These are phyloP conservation scores for Leccinum pellstonianum DNA, from an alignment of 768 basidiomycete species.

Conservation along the genomic window DNA sequence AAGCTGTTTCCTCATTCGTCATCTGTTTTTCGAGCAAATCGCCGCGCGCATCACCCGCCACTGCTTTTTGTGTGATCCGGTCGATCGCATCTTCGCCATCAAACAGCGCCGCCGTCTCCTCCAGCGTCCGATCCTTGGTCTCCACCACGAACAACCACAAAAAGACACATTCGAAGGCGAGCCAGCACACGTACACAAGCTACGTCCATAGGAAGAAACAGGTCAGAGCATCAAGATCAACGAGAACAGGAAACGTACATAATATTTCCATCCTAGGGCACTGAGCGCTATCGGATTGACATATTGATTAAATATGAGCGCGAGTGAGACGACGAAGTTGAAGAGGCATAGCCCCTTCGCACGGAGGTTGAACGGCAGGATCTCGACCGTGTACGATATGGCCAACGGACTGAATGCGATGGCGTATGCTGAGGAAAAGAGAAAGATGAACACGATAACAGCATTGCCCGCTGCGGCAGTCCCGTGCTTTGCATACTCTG, in stretches of 20 bases:
- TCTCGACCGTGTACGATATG: background rate
- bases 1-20: background rate
- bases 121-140: background rate
- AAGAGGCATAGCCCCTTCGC: background rate
- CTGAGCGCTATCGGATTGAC: background rate
- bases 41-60: background rate
- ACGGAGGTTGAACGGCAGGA: background rate
- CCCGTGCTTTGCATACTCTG: background rate
- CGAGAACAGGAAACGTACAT: background rate
- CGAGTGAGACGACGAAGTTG: background rate
- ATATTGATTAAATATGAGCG: background rate
- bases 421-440: background rate
- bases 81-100: background rate
- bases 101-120: background rate
- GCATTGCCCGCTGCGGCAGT: background rate
- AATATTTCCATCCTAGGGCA: background rate
- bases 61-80: background rate
- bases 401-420: background rate
- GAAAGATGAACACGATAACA: background rate
- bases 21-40: background rate
- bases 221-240: background rate
- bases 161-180: background rate
- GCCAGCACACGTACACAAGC: background rate
- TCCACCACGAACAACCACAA: background rate
- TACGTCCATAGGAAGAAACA: background rate